Evolutionary conservation across 345 rosid genomes (phyloP).

Genomic region (Melaleuca alternifolia): DNA sequence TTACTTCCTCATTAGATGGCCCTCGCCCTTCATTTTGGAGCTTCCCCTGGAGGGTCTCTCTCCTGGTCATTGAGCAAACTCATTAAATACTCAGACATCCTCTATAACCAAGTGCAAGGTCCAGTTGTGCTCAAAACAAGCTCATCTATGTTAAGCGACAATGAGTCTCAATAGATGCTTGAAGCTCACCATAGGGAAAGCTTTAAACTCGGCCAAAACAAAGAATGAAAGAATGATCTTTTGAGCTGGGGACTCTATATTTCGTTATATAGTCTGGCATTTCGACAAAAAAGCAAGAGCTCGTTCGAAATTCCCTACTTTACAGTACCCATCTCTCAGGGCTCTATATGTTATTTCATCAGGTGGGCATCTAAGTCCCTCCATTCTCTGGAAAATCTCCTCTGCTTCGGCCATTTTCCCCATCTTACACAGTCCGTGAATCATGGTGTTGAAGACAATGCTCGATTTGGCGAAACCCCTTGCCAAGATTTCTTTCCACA

Average conservation of each 20-base stretch:
- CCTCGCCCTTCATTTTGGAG: background rate
- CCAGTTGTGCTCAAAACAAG: background rate
- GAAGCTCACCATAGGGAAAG: background rate
- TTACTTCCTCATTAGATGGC: background rate
- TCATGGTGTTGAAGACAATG: slow-evolving; percentile 59
- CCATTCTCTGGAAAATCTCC: slow-evolving; percentile 49
- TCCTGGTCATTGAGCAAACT: background rate
- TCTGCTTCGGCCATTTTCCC: slow-evolving; percentile 58
- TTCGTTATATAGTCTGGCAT: background rate
- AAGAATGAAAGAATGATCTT: background rate
- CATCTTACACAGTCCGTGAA: slow-evolving; percentile 60
- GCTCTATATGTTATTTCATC: slow-evolving; percentile 64
- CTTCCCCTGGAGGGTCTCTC: background rate
- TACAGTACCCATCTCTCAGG: slow-evolving; percentile 66
- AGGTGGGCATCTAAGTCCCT: slow-evolving; percentile 44
- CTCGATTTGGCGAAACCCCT: slow-evolving; percentile 45
- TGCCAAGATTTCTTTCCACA: slow-evolving; percentile 64
- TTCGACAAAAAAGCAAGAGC: slow-evolving; percentile 51
- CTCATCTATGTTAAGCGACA: background rate
- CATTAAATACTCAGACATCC: background rate
- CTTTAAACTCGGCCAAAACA: background rate
- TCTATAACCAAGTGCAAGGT: background rate
- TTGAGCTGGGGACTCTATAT: background rate
- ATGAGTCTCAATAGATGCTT: background rate
- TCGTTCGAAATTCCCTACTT: slow-evolving; percentile 52